phyloP scores from a whole-genome alignment of 2,329 filamentous ascomycete species.

The Neonectria coccinea region DNA sequence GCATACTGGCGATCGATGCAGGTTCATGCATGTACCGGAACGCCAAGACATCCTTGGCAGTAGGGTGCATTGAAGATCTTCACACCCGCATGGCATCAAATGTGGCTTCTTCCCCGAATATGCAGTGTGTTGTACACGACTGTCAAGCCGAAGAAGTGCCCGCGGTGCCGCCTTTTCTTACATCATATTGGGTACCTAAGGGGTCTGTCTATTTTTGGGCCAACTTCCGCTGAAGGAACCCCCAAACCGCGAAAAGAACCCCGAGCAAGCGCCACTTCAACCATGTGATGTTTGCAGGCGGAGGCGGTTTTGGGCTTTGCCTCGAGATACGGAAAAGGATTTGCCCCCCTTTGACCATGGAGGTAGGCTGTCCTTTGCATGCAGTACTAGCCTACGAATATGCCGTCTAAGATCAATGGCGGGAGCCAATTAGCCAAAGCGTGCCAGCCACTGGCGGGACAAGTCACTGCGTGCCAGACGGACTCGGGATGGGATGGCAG shows the following conservation, averaged over 20 bases:
- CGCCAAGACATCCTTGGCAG: constrained; percentile 14
- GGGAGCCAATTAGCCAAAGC: constrained; percentile 3
- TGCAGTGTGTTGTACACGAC: not conserved
- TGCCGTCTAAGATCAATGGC: constrained; percentile 1
- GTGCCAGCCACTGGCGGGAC: constrained; percentile 3
- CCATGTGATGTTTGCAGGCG: constrained; percentile 1
- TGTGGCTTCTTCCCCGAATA: not conserved
- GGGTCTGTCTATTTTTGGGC: constrained; percentile 3
- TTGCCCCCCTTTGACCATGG: not conserved
- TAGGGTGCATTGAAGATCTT: constrained; percentile 14
- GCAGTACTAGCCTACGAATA: too few species aligned
- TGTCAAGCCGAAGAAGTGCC: not conserved
- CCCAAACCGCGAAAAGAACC: not conserved
- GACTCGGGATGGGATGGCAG: not conserved
- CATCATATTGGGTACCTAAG: constrained; percentile 15
- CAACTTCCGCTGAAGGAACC: not conserved
- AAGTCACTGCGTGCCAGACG: constrained; percentile 3
- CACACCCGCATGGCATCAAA: constrained; percentile 17
- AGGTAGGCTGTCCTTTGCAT: not conserved
- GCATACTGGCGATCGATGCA: constrained; percentile 6
- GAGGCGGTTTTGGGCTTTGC: not conserved
- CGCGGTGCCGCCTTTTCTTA: not conserved
- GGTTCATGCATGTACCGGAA: constrained; percentile 11
- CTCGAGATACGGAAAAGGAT: not conserved
- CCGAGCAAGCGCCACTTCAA: not conserved